Conservation (phyloP, 2,329 filamentous ascomycete genomes). For the Keithomyces neogunnii region DNA sequence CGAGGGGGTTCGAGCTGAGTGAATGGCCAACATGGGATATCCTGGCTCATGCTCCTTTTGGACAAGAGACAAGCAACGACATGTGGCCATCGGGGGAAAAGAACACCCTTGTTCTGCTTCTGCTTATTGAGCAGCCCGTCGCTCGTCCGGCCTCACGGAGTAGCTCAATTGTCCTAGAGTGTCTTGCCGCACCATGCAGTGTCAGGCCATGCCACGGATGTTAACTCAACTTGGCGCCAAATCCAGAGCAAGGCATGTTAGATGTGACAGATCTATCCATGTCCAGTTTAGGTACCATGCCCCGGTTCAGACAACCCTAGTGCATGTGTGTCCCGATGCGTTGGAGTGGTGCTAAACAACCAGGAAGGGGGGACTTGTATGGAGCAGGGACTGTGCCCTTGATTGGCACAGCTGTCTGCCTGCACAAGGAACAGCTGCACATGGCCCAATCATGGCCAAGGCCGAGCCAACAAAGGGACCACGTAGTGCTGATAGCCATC, state of each 20-base stretch:
- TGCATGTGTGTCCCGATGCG: conserved; percentile 18
- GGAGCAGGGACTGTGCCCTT: background rate
- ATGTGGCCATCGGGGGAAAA: background rate
- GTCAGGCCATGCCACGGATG: conserved; percentile 8
- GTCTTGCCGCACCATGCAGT: background rate
- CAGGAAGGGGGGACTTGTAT: conserved; percentile 3
- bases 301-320: conserved; percentile 8
- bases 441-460: background rate
- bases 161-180: background rate
- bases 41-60: background rate
- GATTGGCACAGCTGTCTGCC: conserved; percentile 1
- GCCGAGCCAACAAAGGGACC: too few species aligned
- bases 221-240: conserved; percentile 3
- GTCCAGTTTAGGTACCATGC: conserved; percentile 11
- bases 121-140: background rate
- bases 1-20: background rate
- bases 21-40: background rate
- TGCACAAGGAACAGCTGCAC: background rate
- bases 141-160: background rate
- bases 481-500: background rate
- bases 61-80: background rate
- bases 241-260: conserved; percentile 9
- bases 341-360: conserved; percentile 15
- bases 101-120: background rate
- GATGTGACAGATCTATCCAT: conserved; percentile 19